A percentile compares a stretch with the other conserved stretches of the same genome.
These are phyloP conservation scores for Dothideomycetes sp. DNA, from an alignment of 2,329 filamentous ascomycete species.

Conservation along the genomic window DNA sequence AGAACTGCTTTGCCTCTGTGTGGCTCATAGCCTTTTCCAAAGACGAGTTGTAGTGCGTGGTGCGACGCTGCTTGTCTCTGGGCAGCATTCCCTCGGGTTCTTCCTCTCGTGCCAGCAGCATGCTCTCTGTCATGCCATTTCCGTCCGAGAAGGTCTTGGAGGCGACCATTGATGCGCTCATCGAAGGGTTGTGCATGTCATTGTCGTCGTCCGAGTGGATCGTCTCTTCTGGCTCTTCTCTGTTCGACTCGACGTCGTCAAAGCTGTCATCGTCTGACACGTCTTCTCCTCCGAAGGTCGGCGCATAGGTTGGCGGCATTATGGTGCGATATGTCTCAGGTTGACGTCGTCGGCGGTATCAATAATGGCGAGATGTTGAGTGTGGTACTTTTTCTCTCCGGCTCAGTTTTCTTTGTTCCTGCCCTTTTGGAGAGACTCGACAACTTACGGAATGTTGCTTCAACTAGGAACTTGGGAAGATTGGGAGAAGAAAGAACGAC, in stretches of 20 bases:
- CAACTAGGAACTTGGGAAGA: no score
- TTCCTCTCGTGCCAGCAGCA: conserved; percentile 17
- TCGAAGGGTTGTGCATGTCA: neutral
- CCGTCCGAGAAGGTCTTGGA: conserved; percentile 5
- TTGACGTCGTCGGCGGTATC: no score
- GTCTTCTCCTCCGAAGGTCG: conserved; percentile 7
- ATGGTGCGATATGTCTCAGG: neutral
- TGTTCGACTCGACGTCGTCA: conserved; percentile 1
- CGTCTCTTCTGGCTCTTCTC: neutral
- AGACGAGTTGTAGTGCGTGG: conserved; percentile 86
- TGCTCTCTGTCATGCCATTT: conserved; percentile 7
- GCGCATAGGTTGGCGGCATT: conserved; percentile 11
- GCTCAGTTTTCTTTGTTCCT: no score
- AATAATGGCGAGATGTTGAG: no score
- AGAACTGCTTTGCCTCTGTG: conserved; percentile 90
- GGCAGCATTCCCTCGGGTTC: conserved; percentile 32
- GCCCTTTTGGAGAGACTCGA: no score
- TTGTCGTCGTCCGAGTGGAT: conserved; percentile 2
- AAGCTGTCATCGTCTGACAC: conserved; percentile 4
- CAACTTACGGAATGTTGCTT: no score
- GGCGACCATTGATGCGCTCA: conserved; percentile 4
- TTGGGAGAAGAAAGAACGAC: no score
- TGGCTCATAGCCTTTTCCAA: conserved; percentile 92
- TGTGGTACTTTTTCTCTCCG: no score
- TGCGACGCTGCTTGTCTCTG: conserved; percentile 52